Evolutionary conservation across 768 basidiomycete species (phyloP), one percentile per base, ranked within the genome.

Genomic region (Mycena polygramma): DNA sequence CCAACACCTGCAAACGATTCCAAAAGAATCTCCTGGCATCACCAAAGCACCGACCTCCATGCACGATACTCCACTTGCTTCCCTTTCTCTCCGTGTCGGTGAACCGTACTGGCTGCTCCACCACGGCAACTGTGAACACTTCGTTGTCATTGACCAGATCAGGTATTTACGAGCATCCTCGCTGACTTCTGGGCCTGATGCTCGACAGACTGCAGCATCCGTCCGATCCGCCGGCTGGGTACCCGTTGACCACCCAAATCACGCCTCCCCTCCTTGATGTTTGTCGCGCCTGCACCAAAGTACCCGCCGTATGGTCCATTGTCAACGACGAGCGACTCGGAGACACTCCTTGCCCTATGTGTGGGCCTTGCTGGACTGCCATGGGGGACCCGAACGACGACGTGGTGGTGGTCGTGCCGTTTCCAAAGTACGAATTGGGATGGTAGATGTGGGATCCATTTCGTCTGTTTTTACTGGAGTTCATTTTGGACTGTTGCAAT

Each of bases 51-150:
- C 81, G 5, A 82, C 79, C 11, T 74, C 85, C 5, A 82, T 91
- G 75, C 75, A 81, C 62, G 83, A 89, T 63, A 88, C 88, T 10
- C 63, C 76, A 11, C 80, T 95, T 48, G 78, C 82, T 1, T 86
- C 89, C 1, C 84, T 95, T 26, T 80, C 83, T 5, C 78, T 95
- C 24, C 86, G 90, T 39, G 78, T 94, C 45, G 87, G 93, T 73
- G 85, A 92, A 74, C 95, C 95, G 0, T 95, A 96, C 73, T 94
- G 92, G 90, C 81, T 95, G 63, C 81, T 95, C 20, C 94, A 96
- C 75, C 86, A 87, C 63, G 94, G 94, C 41, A 91, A 89, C 74
- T 96, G 94, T 75, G 93, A 95, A 73, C 94, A 96, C 75, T 93
- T 91, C 77, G 73, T 94, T 24, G 86, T 92, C 24, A 71, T 95